phyloP scores from a whole-genome alignment of 2,329 filamentous ascomycete species.

The Neoarthrinium moseri region DNA sequence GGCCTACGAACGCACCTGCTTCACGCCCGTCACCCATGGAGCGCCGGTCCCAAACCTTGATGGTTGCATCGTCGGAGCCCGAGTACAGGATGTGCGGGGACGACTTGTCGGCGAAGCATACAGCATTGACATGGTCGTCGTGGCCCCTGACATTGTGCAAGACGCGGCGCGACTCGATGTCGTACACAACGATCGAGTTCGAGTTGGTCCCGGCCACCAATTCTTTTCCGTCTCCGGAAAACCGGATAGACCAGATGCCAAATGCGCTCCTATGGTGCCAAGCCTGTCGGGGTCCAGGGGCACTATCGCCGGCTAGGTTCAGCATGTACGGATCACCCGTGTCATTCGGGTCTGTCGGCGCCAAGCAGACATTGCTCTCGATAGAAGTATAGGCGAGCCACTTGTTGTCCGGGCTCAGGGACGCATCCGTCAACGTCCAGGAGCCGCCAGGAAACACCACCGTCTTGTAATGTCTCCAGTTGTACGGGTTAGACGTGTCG shows the following conservation, averaged over 20 bases:
- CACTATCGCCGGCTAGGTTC: slow-evolving; percentile 60
- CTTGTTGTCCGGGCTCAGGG: slow-evolving; percentile 85
- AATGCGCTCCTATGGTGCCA: slow-evolving; percentile 45
- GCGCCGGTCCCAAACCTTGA: slow-evolving; percentile 95
- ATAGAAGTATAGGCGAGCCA: slow-evolving; percentile 93
- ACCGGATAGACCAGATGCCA: slow-evolving; percentile 85
- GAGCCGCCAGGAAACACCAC: slow-evolving; percentile 81
- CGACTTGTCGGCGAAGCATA: slow-evolving; percentile 86
- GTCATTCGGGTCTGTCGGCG: slow-evolving; percentile 82
- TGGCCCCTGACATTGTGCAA: slow-evolving; percentile 78
- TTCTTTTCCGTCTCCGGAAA: slow-evolving; percentile 87
- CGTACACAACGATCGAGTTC: slow-evolving; percentile 81
- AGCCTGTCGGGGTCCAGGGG: slow-evolving; percentile 15
- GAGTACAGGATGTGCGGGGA: slow-evolving; percentile 95
- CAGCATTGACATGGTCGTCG: slow-evolving; percentile 88
- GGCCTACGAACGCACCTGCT: slow-evolving; percentile 65
- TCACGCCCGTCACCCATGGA: slow-evolving; percentile 82
- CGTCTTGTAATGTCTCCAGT: slow-evolving; percentile 95
- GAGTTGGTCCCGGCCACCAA: slow-evolving; percentile 86
- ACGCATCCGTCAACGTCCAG: slow-evolving; percentile 96
- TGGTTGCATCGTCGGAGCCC: slow-evolving; percentile 87
- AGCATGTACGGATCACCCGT: slow-evolving; percentile 75
- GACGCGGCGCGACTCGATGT: slow-evolving; percentile 77
- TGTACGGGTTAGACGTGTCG: slow-evolving; percentile 91
- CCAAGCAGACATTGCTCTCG: slow-evolving; percentile 77